A percentile compares a stretch with the other conserved stretches of the same genome.
phyloP scores from a whole-genome alignment of 2,329 filamentous ascomycete species.

The Pyricularia sp. region DNA sequence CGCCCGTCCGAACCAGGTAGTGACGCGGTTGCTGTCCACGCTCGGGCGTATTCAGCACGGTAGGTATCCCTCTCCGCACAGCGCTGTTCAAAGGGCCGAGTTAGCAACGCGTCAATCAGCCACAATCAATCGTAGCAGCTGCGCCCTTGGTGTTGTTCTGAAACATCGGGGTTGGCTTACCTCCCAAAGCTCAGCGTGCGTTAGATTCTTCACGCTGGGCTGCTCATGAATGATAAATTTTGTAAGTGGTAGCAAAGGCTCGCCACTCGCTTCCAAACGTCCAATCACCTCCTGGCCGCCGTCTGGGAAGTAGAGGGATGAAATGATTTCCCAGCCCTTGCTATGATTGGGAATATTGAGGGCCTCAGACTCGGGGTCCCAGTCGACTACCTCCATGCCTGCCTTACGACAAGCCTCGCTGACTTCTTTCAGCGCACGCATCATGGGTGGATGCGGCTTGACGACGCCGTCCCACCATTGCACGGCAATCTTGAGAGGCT shows the following conservation, averaged over 20 bases:
- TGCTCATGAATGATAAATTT: conserved; percentile 39
- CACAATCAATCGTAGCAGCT: conserved; percentile 4
- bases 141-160: neutral
- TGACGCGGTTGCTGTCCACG: neutral
- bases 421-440: conserved; percentile 38
- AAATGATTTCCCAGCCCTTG: conserved; percentile 19
- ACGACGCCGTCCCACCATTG: conserved; percentile 24
- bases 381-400: conserved; percentile 11
- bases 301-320: conserved; percentile 36
- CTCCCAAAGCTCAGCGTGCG: conserved; percentile 29
- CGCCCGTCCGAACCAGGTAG: conserved; percentile 20
- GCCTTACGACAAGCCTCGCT: conserved; percentile 7
- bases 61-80: conserved; percentile 22
- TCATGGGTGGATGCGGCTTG: conserved; percentile 46
- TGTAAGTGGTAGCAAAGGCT: conserved; percentile 39
- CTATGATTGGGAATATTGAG: conserved; percentile 39
- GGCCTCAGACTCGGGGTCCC: conserved; percentile 7
- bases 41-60: conserved; percentile 20
- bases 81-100: conserved; percentile 24
- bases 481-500: conserved; percentile 5
- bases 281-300: conserved; percentile 31
- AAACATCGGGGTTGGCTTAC: conserved; percentile 3
- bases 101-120: conserved; percentile 24
- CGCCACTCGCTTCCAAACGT: conserved; percentile 32
- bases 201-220: conserved; percentile 26